Base-by-base conservation (phyloP, 306 rosid genomes). In the Prunus mongolica region DNA sequence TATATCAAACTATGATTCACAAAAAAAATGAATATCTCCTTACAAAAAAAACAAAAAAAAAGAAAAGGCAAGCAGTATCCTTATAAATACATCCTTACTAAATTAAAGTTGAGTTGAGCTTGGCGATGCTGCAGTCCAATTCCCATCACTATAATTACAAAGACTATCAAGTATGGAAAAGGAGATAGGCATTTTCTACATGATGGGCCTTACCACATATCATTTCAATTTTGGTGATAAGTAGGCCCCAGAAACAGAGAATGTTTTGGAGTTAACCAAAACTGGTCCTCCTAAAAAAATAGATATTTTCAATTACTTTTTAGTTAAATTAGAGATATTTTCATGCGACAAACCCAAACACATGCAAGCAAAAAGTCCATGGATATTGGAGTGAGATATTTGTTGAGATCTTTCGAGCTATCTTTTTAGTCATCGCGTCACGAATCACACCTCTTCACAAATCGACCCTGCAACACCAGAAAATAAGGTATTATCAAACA, bases 381-480 rank as follows among this genome's bases (percentile, higher is more conserved):
- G 67, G 2, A 52, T 27, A 15, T 63, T 63, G 24, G 70, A 68
- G 41, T 45, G 70, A 70, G 92, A 86, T 88, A 80, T 85, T 84
- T 78, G 73, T 68, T 27, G 52, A 82, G 91, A 90, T 90, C 83
- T 83, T 83, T 78, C 76, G 24, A 45, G 22, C 58, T 71, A 12
- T 57, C 77, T 65, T n/a, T 63, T 63, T n/a, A 55, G 67, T 83
- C 45, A 27, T 79, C 87, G 84, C 25, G 38, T 60, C 38, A 28
- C 38, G 69, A 83, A 63, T 63, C 45, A 30, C 44, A 73, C 84
- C 90, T 89, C 85, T 87, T 91, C 84, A 89, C 96, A 86, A 91
- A 91, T 78, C 96, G 96, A 76, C 96, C 96, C 96, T 91, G 86
- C 90, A 77, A 49, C 74, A 76, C 65, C 54, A 45, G 20, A 30